Conservation (phyloP, 1,284 basidiomycete species). For the Ustilago esculenta region DNA sequence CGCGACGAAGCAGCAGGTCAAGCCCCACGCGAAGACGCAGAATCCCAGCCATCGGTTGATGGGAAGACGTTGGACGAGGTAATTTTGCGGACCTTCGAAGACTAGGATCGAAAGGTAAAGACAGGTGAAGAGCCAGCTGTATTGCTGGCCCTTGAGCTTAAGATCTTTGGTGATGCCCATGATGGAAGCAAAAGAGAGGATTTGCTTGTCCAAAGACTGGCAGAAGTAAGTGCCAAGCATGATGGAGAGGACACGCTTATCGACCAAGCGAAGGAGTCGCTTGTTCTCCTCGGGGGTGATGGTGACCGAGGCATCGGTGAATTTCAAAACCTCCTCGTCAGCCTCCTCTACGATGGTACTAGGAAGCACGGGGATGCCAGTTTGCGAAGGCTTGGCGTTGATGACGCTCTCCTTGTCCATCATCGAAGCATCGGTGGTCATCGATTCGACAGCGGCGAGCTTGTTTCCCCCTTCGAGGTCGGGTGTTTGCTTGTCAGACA, state of each 20-base stretch:
- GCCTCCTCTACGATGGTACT: slow-evolving; percentile 41
- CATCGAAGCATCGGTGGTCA: slow-evolving; percentile 35
- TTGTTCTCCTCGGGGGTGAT: slow-evolving; percentile 53
- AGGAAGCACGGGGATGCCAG: slow-evolving; percentile 24
- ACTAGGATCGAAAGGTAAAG: slow-evolving; percentile 61
- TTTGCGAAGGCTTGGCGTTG: slow-evolving; percentile 28
- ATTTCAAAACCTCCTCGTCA: slow-evolving; percentile 41
- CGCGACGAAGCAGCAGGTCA: slow-evolving; percentile 47
- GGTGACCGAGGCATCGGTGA: slow-evolving; percentile 28
- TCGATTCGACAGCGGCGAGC: slow-evolving; percentile 33
- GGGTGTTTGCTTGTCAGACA: slow-evolving; percentile 29
- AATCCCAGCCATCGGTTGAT: slow-evolving; percentile 53
- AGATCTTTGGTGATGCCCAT: slow-evolving; percentile 70
- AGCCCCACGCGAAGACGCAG: slow-evolving; percentile 49
- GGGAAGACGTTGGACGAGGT: slow-evolving; percentile 52
- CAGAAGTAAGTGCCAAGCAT: slow-evolving; percentile 73
- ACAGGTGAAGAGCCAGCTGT: slow-evolving; percentile 56
- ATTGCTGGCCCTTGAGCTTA: slow-evolving; percentile 55
- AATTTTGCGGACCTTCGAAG: slow-evolving; percentile 44
- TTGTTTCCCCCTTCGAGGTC: slow-evolving; percentile 34
- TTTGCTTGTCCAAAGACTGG: slow-evolving; percentile 72
- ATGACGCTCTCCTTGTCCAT: slow-evolving; percentile 38
- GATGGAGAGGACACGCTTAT: slow-evolving; percentile 71
- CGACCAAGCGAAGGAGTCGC: slow-evolving; percentile 69
- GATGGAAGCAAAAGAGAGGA: slow-evolving; percentile 73